Percentiles rank a stretch among this genome's conserved stretches.
Conservation (phyloP, 1,139 yeast species). For the Sugiyamaella pinicola region DNA sequence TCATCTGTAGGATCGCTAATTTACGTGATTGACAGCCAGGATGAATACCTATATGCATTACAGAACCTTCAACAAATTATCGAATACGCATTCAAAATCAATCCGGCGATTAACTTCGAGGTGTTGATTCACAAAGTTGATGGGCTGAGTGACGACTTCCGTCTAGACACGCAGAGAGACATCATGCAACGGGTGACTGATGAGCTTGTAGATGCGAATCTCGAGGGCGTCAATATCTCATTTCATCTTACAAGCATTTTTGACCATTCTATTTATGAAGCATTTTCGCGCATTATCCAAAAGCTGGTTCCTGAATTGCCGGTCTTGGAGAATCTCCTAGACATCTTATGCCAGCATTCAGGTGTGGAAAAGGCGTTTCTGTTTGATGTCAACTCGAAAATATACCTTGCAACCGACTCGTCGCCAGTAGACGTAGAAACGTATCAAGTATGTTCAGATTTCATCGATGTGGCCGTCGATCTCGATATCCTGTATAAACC, state of each 20-base stretch:
- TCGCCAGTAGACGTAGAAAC: constrained; percentile 94
- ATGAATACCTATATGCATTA: constrained; percentile 88
- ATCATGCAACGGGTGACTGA: constrained; percentile 96
- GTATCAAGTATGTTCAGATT: constrained; percentile 95
- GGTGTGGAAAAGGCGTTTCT: constrained; percentile 90
- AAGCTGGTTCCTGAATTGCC: constrained; percentile 88
- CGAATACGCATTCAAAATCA: constrained; percentile 82
- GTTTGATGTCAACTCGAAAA: constrained; percentile 90
- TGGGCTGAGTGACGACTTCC: constrained; percentile 89
- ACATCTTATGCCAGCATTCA: constrained; percentile 83
- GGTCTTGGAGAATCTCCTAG: constrained; percentile 82
- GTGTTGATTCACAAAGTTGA: constrained; percentile 94
- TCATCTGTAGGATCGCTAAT: constrained; percentile 89
- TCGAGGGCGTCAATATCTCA: constrained; percentile 88
- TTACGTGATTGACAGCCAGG: constrained; percentile 88
- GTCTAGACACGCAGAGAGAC: constrained; percentile 93
- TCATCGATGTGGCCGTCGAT: constrained; percentile 91
- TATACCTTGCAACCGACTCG: constrained; percentile 94
- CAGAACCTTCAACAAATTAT: constrained; percentile 87
- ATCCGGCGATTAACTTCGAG: constrained; percentile 85
- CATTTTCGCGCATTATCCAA: constrained; percentile 89
- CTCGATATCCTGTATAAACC: constrained; percentile 53
- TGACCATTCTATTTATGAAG: constrained; percentile 95
- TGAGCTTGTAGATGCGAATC: constrained; percentile 83
- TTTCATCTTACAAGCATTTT: constrained; percentile 91